Conservation (phyloP, 2,329 filamentous ascomycete species). For the Pestalotiopsis sp. region DNA sequence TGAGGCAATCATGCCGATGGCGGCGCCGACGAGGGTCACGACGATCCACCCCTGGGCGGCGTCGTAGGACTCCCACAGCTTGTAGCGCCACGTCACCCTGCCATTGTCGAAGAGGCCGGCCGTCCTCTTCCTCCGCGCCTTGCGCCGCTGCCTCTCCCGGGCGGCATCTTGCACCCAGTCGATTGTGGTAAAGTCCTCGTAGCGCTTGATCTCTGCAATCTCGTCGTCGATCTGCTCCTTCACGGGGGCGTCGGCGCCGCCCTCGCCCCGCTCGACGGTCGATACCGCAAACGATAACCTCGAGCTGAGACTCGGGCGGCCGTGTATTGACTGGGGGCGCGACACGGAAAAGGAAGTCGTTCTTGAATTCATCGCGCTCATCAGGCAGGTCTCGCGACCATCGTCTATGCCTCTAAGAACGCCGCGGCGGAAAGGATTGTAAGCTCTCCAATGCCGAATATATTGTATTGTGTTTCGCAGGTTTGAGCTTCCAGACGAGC, state of each 20-base stretch:
- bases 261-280: slow-evolving; percentile 64
- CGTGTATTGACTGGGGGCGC: slow-evolving; percentile 39
- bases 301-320: slow-evolving; percentile 61
- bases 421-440: neutral
- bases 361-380: slow-evolving; percentile 50
- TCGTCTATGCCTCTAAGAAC: slow-evolving; percentile 28
- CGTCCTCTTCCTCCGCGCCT: slow-evolving; percentile 72
- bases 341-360: slow-evolving; percentile 58
- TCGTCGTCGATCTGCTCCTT: slow-evolving; percentile 85
- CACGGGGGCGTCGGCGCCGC: slow-evolving; percentile 51
- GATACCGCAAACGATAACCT: slow-evolving; percentile 71
- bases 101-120: slow-evolving; percentile 73
- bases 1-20: slow-evolving; percentile 91
- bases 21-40: slow-evolving; percentile 87
- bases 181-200: slow-evolving; percentile 98
- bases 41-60: slow-evolving; percentile 98
- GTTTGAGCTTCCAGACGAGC: neutral
- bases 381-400: slow-evolving; percentile 33
- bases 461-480: neutral
- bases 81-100: slow-evolving; percentile 76
- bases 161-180: slow-evolving; percentile 99
- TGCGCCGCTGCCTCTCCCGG: slow-evolving; percentile 82
- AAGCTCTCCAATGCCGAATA: slow-evolving; percentile 1
- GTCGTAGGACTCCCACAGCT: slow-evolving; percentile 85
- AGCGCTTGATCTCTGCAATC: slow-evolving; percentile 96